A percentile compares a stretch with the other conserved stretches of the same genome.
These are phyloP conservation scores for Euphorbia celastroides DNA, from an alignment of 441 rosid genomes.

Conservation along the genomic window DNA sequence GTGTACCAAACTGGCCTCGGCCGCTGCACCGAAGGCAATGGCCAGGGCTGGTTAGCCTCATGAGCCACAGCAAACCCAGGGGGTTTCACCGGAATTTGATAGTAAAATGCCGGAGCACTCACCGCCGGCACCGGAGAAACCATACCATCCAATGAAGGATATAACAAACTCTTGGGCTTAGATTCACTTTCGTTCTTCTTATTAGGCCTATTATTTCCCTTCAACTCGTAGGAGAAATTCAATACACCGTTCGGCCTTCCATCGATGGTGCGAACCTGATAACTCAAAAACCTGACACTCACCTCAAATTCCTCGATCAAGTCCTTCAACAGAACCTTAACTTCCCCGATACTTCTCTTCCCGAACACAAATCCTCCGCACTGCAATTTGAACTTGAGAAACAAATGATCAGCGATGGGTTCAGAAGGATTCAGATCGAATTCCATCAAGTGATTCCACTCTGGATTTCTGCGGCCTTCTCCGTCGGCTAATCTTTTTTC, in stretches of 20 bases:
- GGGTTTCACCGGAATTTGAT: not conserved
- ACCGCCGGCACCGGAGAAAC: conserved; percentile 4
- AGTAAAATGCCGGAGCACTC: not conserved
- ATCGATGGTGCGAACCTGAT: conserved; percentile 34
- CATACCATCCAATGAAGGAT: conserved; percentile 24
- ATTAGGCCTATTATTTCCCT: conserved; percentile 8
- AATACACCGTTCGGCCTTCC: conserved; percentile 38
- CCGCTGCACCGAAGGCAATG: not conserved
- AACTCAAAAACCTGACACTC: conserved; percentile 25
- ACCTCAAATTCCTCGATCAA: conserved; percentile 35
- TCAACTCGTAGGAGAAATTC: conserved; percentile 29
- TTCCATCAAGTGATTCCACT: conserved; percentile 37
- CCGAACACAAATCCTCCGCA: conserved; percentile 26
- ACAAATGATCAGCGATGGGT: conserved; percentile 16
- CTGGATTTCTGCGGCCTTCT: conserved; percentile 35
- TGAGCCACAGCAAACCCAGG: not conserved
- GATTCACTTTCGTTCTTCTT: not conserved
- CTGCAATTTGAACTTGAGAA: conserved; percentile 31
- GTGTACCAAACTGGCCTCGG: not conserved
- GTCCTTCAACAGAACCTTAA: conserved; percentile 30
- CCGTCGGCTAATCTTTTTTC: conserved; percentile 30
- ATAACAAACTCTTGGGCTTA: not conserved
- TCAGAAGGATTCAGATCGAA: conserved; percentile 26
- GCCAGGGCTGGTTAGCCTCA: not conserved
- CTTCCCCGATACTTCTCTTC: conserved; percentile 31